Evolutionary conservation across 495 filamentous ascomycete species (phyloP).

Genomic region (Aspergillus avenaceus): DNA sequence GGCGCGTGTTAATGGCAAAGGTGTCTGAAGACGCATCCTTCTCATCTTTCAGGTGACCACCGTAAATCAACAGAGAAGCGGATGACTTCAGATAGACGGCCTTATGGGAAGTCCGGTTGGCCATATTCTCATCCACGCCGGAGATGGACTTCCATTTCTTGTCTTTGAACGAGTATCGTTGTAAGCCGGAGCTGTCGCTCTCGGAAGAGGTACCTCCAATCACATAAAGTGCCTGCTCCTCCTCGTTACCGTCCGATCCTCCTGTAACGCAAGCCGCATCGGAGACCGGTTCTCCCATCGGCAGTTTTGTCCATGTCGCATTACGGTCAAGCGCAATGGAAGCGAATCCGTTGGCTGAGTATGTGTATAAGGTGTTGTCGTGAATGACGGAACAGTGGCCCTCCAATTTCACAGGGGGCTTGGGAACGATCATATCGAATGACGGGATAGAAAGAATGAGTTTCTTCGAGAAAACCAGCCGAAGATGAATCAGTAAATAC

Average conservation of each 20-base stretch:
- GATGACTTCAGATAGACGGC: conserved; percentile 69
- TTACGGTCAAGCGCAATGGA: conserved; percentile 65
- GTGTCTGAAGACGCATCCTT: conserved; percentile 62
- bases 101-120: conserved; percentile 69
- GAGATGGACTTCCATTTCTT: conserved; percentile 69
- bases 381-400: conserved; percentile 80
- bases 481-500: conserved; percentile 23
- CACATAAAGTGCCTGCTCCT: conserved; percentile 69
- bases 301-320: conserved; percentile 63
- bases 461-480: conserved; percentile 29
- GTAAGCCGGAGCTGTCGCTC: conserved; percentile 67
- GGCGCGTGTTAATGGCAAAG: conserved; percentile 61
- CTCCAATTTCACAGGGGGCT: conserved; percentile 60
- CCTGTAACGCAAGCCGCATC: conserved; percentile 75
- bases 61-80: conserved; percentile 75
- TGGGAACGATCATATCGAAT: conserved; percentile 56
- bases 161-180: conserved; percentile 75
- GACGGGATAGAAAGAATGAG: conserved; percentile 3
- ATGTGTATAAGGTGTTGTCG: conserved; percentile 82
- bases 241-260: conserved; percentile 46
- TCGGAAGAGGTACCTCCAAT: conserved; percentile 67
- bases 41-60: conserved; percentile 60
- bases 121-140: conserved; percentile 50
- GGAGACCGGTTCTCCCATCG: conserved; percentile 61
- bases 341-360: conserved; percentile 70